Percentiles rank a stretch among this genome's conserved stretches.
phyloP scores from a whole-genome alignment of 1,284 basidiomycete genomes.

The Quambalaria eucalypti region DNA sequence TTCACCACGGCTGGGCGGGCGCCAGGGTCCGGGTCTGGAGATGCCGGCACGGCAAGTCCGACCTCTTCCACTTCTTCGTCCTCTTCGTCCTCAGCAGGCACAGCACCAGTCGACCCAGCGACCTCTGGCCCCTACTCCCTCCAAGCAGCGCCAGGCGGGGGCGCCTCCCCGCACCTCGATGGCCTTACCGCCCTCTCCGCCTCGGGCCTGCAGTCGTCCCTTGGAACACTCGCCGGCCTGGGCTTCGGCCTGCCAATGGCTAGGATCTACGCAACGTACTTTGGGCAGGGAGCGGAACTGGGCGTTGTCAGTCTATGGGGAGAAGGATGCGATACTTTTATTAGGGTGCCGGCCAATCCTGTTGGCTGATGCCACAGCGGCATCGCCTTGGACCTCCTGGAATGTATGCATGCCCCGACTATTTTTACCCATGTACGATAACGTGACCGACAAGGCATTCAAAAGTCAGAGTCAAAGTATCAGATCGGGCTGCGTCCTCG shows the following conservation, averaged over 20 bases:
- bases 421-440: no score
- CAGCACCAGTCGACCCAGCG: slow-evolving; percentile 42
- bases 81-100: slow-evolving; percentile 61
- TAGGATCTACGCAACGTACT: neutral
- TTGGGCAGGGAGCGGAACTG: neutral
- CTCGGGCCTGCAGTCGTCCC: slow-evolving; percentile 59
- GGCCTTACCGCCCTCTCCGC: neutral
- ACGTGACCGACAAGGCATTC: no score
- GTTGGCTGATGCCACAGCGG: no score
- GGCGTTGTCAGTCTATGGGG: neutral
- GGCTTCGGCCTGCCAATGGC: slow-evolving; percentile 49
- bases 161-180: slow-evolving; percentile 42
- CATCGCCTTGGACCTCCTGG: no score
- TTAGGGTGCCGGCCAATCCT: neutral
- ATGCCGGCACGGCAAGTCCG: neutral
- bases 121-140: slow-evolving; percentile 56
- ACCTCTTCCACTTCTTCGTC: neutral
- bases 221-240: slow-evolving; percentile 70
- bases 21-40: no score
- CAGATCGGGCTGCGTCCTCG: no score
- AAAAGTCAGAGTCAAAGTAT: no score
- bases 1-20: slow-evolving; percentile 61
- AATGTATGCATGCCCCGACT: no score
- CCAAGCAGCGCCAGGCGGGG: slow-evolving; percentile 55
- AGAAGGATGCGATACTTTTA: neutral